Evolutionary conservation across 2,329 filamentous ascomycete species (phyloP), one percentile per base, ranked within the genome.

Genomic region (Colletotrichum spaethianum): DNA sequence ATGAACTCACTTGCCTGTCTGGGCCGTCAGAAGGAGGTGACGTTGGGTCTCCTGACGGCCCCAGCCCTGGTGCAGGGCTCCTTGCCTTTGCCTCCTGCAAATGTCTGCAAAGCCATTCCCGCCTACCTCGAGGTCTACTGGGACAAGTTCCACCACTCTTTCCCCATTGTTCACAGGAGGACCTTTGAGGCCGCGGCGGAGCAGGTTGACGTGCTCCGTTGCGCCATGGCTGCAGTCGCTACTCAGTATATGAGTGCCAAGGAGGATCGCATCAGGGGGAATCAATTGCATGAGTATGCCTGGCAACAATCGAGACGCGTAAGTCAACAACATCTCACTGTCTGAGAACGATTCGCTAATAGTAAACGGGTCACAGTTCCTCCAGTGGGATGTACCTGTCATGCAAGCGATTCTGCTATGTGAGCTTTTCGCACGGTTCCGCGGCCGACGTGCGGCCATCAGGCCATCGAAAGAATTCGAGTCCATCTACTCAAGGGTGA

Each of bases 151-250:
- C 82, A 88, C 74, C 80, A 81, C 28, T 74, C 82, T 67, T 86
- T 85, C 74, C 87, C 88, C n/a, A 77, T 89, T 33, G 81, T 89
- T 33, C 88, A 90, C 78, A 83, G 82, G 69, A 77, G 80, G 28
- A 84, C 83, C 18, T 84, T 86, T 50, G 84, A 87, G 67, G 80
- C 79, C 33, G 79, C 79, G 23, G 78, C 79, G 5, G 83, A 86
- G 64, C 78, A 81, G 36, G 44, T 78, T 8, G 84, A 87, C 64
- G 79, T 86, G 52, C 80, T 90, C 56, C 83, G 80, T 18, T 89
- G 83, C 72, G 86, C 87, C 71, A 89, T 90, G 88, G 88, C 87
- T 28, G 88, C 88, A n/a, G 78, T 90, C 38, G 88, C 86, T 56
- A 86, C 87, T 28, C 87, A 90, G 75, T 86, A 84, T 72, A 79